A percentile compares a stretch with the other conserved stretches of the same genome.
phyloP scores from a whole-genome alignment of 164 flowering plant species.

The Liquidambar formosana region DNA sequence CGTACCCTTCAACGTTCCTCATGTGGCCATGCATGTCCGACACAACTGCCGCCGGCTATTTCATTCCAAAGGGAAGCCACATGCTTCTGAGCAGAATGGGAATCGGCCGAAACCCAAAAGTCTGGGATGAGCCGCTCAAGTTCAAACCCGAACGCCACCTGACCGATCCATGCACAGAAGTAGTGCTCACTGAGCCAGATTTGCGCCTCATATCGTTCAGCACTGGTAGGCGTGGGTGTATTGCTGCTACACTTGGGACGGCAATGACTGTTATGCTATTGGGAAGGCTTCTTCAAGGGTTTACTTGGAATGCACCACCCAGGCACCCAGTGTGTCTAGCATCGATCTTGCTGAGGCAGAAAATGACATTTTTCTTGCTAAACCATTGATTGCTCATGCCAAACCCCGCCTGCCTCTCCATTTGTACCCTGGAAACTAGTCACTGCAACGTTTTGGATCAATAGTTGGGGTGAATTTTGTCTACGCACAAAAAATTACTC shows the following conservation, averaged over 20 bases:
- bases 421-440: no score
- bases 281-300: constrained; percentile 20
- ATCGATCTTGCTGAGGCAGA: constrained; percentile 10
- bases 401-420: background rate
- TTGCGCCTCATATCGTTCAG: constrained; percentile 19
- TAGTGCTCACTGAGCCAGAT: constrained; percentile 2
- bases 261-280: constrained; percentile 9
- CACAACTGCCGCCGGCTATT: constrained; percentile 27
- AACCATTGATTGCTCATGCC: constrained; percentile 1
- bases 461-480: no score
- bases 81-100: constrained; percentile 29
- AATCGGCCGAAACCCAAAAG: constrained; percentile 34
- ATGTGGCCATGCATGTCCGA: constrained; percentile 21
- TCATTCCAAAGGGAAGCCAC: constrained; percentile 44
- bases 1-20: constrained; percentile 32
- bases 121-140: constrained; percentile 38
- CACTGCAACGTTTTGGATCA: no score
- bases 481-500: no score
- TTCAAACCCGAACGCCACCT: constrained; percentile 28
- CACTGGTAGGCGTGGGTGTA: constrained; percentile 24
- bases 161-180: background rate
- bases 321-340: background rate
- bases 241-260: constrained; percentile 4
- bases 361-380: constrained; percentile 1
- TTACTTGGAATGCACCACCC: constrained; percentile 17